These are phyloP conservation scores for Yamadazyma tumulicola DNA, from an alignment of 805 yeast genomes.

Conservation along the genomic window DNA sequence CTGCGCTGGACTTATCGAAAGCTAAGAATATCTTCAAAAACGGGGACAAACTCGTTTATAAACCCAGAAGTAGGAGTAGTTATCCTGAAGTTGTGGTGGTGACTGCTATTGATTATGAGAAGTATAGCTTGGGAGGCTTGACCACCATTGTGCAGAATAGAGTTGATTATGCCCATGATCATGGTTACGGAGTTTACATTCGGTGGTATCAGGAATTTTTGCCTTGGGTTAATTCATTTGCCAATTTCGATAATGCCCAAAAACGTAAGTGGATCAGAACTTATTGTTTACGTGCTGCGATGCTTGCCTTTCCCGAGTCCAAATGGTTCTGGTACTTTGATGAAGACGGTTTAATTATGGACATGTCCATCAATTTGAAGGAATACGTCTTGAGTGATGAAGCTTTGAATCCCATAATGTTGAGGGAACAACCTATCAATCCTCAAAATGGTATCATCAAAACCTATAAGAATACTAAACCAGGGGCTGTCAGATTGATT, in stretches of 20 bases:
- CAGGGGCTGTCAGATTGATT: constrained; percentile 55
- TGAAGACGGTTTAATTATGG: constrained; percentile 73
- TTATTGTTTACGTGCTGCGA: constrained; percentile 75
- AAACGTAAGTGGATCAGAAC: constrained; percentile 61
- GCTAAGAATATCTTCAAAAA: constrained; percentile 60
- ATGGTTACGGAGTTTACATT: constrained; percentile 77
- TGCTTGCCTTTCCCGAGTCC: constrained; percentile 89
- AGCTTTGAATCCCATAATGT: constrained; percentile 59
- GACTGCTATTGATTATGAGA: constrained; percentile 73
- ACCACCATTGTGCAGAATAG: constrained; percentile 78
- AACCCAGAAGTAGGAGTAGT: constrained; percentile 30
- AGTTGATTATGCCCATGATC: constrained; percentile 80
- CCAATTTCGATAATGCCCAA: constrained; percentile 39
- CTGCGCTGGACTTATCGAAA: constrained; percentile 36
- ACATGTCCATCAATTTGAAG: constrained; percentile 56
- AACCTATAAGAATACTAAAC: constrained; percentile 59
- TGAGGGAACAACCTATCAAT: constrained; percentile 68
- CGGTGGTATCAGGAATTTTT: constrained; percentile 84
- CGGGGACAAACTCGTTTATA: constrained; percentile 58
- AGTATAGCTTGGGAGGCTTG: constrained; percentile 55
- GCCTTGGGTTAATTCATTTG: constrained; percentile 48
- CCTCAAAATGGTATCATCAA: constrained; percentile 65
- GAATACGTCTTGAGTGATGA: constrained; percentile 57
- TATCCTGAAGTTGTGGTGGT: constrained; percentile 73
- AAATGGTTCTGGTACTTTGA: constrained; percentile 88